Conservation (phyloP, 2,329 filamentous ascomycete genomes). For the Scedosporium boydii region DNA sequence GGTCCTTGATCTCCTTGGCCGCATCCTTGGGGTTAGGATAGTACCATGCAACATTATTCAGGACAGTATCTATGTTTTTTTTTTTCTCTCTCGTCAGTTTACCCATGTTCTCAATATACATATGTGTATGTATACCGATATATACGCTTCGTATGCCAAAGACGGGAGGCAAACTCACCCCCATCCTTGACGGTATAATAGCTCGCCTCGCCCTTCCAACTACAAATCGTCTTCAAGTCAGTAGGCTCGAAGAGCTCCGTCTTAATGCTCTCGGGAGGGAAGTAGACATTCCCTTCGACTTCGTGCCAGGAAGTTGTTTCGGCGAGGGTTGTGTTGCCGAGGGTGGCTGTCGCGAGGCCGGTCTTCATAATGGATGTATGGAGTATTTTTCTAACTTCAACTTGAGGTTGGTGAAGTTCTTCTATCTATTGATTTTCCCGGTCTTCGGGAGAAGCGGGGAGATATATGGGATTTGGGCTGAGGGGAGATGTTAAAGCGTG, state of each 20-base stretch:
- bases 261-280: slow-evolving; percentile 35
- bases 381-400: background rate
- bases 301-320: slow-evolving; percentile 40
- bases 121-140: too few relatives aligned
- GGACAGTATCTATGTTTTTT: slow-evolving; percentile 25
- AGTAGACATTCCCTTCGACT: slow-evolving; percentile 51
- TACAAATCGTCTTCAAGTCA: slow-evolving; percentile 37
- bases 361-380: slow-evolving; percentile 9
- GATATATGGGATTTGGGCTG: background rate
- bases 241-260: slow-evolving; percentile 34
- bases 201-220: slow-evolving; percentile 47
- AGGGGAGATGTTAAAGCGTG: background rate
- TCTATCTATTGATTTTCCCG: background rate
- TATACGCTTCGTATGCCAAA: background rate
- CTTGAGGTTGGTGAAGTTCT: background rate
- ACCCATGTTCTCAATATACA: background rate
- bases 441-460: background rate
- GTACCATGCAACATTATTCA: slow-evolving; percentile 49
- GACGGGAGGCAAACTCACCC: slow-evolving; percentile 19
- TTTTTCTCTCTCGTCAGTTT: background rate
- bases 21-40: slow-evolving; percentile 41
- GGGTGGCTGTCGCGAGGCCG: slow-evolving; percentile 30
- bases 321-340: slow-evolving; percentile 40
- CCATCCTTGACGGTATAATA: slow-evolving; percentile 45
- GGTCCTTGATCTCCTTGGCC: slow-evolving; percentile 39